These are phyloP conservation scores for Paramecium octaurelia DNA, from an alignment of 73 alveolate genomes.

Conservation along the genomic window DNA sequence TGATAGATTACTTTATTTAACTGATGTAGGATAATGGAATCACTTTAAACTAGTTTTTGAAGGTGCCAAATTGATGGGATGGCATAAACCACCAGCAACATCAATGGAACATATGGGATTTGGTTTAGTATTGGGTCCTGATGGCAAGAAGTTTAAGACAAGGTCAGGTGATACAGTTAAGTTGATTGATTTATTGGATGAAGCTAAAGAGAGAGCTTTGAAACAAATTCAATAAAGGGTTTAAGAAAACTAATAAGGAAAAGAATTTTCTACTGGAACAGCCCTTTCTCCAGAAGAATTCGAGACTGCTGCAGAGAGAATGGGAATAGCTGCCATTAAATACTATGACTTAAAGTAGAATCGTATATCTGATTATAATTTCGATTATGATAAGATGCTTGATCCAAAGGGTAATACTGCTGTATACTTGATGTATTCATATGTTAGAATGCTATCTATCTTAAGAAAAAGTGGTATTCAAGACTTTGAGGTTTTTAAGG, in stretches of 20 bases:
- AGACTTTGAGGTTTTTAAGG: slow-evolving; percentile 65
- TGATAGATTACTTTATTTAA: slow-evolving; percentile 92
- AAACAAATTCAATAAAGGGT: slow-evolving; percentile 48
- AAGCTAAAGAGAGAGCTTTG: slow-evolving; percentile 93
- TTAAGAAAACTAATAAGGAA: slow-evolving; percentile 42
- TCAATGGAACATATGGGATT: slow-evolving; percentile 97
- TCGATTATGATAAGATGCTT: slow-evolving; percentile 96
- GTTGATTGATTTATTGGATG: slow-evolving; percentile 91
- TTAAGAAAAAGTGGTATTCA: slow-evolving; percentile 85
- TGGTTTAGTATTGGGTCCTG: slow-evolving; percentile 97
- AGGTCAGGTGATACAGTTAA: slow-evolving; percentile 96
- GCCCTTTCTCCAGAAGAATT: slow-evolving; percentile 79
- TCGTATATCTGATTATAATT: slow-evolving; percentile 91
- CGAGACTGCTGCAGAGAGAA: slow-evolving; percentile 86
- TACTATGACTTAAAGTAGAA: slow-evolving; percentile 97
- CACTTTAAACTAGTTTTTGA: slow-evolving; percentile 94
- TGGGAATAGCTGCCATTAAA: slow-evolving; percentile 98
- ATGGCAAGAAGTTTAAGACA: slow-evolving; percentile 94
- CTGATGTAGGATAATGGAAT: slow-evolving; percentile 96
- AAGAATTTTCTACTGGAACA: slow-evolving; percentile 61
- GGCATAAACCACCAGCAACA: slow-evolving; percentile 75
- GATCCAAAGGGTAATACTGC: slow-evolving; percentile 99
- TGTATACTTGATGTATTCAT: slow-evolving; percentile 95
- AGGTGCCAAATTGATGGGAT: slow-evolving; percentile 94
- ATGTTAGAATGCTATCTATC: slow-evolving; percentile 97